phyloP scores from a whole-genome alignment of 192 early-diverging fungal species.

The Dissophora globulifera region DNA sequence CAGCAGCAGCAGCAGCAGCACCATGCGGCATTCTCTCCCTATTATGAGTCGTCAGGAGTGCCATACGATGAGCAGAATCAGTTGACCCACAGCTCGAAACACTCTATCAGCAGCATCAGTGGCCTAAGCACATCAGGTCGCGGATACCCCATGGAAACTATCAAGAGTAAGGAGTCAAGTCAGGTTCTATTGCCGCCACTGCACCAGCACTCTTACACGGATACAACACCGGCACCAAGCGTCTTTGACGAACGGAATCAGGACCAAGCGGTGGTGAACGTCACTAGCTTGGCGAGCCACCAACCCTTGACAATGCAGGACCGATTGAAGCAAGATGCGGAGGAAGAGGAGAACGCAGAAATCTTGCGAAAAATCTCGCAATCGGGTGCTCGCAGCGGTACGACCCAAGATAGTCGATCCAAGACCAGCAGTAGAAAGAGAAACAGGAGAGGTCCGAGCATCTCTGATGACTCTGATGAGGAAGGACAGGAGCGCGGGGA shows the following conservation, averaged over 20 bases:
- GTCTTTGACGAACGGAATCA: conserved; percentile 9
- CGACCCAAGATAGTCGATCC: not conserved
- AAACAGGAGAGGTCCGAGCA: not conserved
- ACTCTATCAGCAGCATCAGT: conserved; percentile 23
- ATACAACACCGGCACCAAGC: not conserved
- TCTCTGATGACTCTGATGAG: conserved; percentile 30
- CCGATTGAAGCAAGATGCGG: conserved; percentile 6
- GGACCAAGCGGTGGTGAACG: not conserved
- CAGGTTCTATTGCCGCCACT: conserved; percentile 5
- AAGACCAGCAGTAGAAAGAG: not conserved
- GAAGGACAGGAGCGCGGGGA: conserved; percentile 44
- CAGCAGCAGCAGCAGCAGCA: conserved; percentile 26
- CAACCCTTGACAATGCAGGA: not conserved
- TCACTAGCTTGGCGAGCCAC: not conserved
- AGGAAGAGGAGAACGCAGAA: conserved; percentile 32
- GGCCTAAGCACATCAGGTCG: conserved; percentile 5
- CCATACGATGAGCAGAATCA: conserved; percentile 22
- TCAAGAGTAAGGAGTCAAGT: conserved; percentile 8
- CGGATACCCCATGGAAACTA: conserved; percentile 12
- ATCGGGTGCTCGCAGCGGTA: conserved; percentile 1
- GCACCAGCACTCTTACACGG: conserved; percentile 3
- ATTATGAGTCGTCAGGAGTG: conserved; percentile 4
- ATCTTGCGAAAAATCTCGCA: conserved; percentile 10
- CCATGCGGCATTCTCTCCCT: conserved; percentile 10
- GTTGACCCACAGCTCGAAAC: not conserved